Conservation (phyloP, 371 early-diverging fungal species). For the Mortierella sp. region DNA sequence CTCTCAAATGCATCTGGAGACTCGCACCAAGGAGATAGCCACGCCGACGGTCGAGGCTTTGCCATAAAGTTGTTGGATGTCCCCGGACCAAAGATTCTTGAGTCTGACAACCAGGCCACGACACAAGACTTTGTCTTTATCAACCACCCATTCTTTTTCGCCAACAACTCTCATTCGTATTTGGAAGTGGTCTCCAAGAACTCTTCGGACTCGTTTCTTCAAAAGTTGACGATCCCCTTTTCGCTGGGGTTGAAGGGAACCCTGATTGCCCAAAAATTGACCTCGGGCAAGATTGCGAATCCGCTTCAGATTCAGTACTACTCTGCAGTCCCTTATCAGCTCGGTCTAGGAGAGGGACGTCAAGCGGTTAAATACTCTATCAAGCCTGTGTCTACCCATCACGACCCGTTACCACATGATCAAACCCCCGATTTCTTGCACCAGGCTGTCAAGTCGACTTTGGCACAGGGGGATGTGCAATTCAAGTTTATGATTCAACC, state of each 20-base stretch:
- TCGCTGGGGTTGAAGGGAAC: conserved; percentile 37
- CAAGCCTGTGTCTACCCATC: conserved; percentile 20
- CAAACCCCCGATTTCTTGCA: conserved; percentile 23
- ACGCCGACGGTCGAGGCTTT: conserved; percentile 31
- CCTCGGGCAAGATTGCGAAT: conserved; percentile 22
- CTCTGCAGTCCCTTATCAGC: conserved; percentile 37
- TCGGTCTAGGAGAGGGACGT: conserved; percentile 34
- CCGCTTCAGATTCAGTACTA: conserved; percentile 42
- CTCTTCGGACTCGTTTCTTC: background rate
- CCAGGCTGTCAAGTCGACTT: conserved; percentile 21
- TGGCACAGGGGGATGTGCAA: conserved; percentile 16
- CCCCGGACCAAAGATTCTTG: conserved; percentile 35
- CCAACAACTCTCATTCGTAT: conserved; percentile 26
- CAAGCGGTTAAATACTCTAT: conserved; percentile 43
- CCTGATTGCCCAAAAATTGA: conserved; percentile 9
- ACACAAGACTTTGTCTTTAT: conserved; percentile 51
- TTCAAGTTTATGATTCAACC: conserved; percentile 44
- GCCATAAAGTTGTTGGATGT: conserved; percentile 43
- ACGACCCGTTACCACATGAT: conserved; percentile 24
- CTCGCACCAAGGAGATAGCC: conserved; percentile 14
- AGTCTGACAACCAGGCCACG: conserved; percentile 40
- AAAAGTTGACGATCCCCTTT: conserved; percentile 34
- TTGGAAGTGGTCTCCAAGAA: conserved; percentile 22
- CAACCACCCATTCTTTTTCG: conserved; percentile 42
- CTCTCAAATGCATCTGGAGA: conserved; percentile 37